These are phyloP conservation scores for Chrysochromulina parva DNA, from an alignment of 78 protist species.

Conservation along the genomic window DNA sequence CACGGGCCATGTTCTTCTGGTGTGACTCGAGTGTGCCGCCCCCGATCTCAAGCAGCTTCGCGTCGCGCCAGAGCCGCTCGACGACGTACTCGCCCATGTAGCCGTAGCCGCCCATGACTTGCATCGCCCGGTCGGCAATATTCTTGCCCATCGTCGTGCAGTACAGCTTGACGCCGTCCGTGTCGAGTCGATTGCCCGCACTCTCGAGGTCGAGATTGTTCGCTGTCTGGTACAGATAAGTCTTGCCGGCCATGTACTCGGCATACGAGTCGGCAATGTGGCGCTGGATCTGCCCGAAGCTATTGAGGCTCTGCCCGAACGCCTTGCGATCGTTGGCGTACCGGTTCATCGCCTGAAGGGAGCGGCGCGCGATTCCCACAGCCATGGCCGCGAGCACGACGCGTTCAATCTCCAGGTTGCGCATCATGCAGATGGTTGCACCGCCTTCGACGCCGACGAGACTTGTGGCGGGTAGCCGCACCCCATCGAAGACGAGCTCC, in stretches of 20 bases:
- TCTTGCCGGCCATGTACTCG: slow-evolving; percentile 22
- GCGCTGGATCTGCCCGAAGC: slow-evolving; percentile 45
- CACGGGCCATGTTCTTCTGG: slow-evolving; percentile 39
- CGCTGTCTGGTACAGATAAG: slow-evolving; percentile 25
- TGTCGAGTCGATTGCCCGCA: slow-evolving; percentile 34
- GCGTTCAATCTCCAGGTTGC: slow-evolving; percentile 50
- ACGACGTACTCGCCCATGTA: slow-evolving; percentile 59
- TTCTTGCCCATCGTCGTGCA: slow-evolving; percentile 42
- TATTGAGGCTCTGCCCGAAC: slow-evolving; percentile 40
- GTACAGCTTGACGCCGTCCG: slow-evolving; percentile 47
- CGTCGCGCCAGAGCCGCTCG: slow-evolving; percentile 63
- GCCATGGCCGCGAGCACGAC: slow-evolving; percentile 45
- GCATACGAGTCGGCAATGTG: slow-evolving; percentile 38
- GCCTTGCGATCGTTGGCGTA: slow-evolving; percentile 36
- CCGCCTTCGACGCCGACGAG: slow-evolving; percentile 30
- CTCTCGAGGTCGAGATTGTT: neutral
- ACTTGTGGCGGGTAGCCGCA: neutral
- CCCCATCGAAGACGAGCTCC: slow-evolving; percentile 58
- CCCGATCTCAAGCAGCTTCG: slow-evolving; percentile 51
- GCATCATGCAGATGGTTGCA: slow-evolving; percentile 48
- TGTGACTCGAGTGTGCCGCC: slow-evolving; percentile 69
- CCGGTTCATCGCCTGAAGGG: slow-evolving; percentile 13
- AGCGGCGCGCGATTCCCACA: slow-evolving; percentile 45
- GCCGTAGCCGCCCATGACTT: slow-evolving; percentile 68
- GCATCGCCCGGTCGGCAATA: slow-evolving; percentile 55